phyloP scores from a whole-genome alignment of 2,329 filamentous ascomycete genomes.

The Thelonectria blattea region DNA sequence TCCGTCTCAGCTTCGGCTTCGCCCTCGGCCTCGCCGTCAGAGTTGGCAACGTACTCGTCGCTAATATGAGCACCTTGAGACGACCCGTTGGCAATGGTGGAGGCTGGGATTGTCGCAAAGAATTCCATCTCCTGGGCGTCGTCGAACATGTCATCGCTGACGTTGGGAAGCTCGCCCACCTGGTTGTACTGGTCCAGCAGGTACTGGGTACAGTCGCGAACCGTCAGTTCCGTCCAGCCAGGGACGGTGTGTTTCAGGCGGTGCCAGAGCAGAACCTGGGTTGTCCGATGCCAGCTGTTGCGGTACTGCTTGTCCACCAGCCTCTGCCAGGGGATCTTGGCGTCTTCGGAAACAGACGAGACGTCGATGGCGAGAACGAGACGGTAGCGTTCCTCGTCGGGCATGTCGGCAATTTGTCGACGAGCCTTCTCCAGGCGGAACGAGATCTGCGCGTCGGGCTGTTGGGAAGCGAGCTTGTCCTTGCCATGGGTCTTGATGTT shows the following conservation, averaged over 20 bases:
- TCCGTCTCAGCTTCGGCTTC: slow-evolving; percentile 20
- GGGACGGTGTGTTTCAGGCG: slow-evolving; percentile 46
- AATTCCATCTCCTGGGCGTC: slow-evolving; percentile 44
- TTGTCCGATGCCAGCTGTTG: slow-evolving; percentile 45
- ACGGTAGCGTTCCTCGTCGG: slow-evolving; percentile 51
- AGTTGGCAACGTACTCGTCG: slow-evolving; percentile 40
- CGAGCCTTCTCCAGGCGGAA: slow-evolving; percentile 53
- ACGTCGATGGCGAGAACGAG: slow-evolving; percentile 52
- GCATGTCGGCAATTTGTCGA: slow-evolving; percentile 50
- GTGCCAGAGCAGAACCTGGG: slow-evolving; percentile 48
- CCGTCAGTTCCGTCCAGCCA: slow-evolving; percentile 38
- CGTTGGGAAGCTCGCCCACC: slow-evolving; percentile 42
- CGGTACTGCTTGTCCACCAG: slow-evolving; percentile 51
- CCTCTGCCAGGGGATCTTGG: slow-evolving; percentile 56
- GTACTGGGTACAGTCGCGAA: slow-evolving; percentile 45
- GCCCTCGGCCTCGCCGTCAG: slow-evolving; percentile 36
- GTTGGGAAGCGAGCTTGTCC: slow-evolving; percentile 42
- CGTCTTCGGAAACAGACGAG: slow-evolving; percentile 48
- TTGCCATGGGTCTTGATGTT: slow-evolving; percentile 44
- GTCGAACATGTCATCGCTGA: slow-evolving; percentile 40
- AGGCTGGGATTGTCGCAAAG: slow-evolving; percentile 32
- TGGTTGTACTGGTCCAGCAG: slow-evolving; percentile 45
- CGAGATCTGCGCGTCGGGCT: slow-evolving; percentile 44
- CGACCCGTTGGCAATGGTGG: slow-evolving; percentile 14
- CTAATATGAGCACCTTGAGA: slow-evolving; percentile 29